phyloP scores from a whole-genome alignment of 2,329 filamentous ascomycete species.

The Fusarium udum region DNA sequence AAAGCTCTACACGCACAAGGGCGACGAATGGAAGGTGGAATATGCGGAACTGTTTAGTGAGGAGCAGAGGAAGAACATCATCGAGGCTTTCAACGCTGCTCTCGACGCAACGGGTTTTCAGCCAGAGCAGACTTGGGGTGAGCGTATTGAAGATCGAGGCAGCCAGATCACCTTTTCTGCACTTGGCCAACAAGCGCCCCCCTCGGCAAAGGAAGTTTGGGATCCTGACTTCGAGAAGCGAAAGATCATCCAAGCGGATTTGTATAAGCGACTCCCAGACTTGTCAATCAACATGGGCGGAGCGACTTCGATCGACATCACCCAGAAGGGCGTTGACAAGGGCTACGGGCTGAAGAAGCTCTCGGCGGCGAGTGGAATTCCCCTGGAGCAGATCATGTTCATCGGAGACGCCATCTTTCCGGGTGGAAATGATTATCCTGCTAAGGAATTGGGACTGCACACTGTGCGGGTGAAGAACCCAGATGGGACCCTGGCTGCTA shows the following conservation, averaged over 20 bases:
- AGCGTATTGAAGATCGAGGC: constrained; percentile 13
- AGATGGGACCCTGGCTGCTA: constrained; percentile 13
- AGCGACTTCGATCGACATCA: constrained; percentile 18
- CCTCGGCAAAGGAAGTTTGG: constrained; percentile 11
- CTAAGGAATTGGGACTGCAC: constrained; percentile 11
- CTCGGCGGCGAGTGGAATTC: constrained; percentile 2
- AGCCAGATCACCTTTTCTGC: constrained; percentile 18
- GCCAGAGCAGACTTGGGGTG: constrained; percentile 20
- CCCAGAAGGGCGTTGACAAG: constrained; percentile 17
- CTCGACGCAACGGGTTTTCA: constrained; percentile 9
- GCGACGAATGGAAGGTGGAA: constrained; percentile 8
- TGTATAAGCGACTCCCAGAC: constrained; percentile 12
- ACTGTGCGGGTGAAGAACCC: constrained; percentile 19
- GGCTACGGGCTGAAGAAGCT: constrained; percentile 17
- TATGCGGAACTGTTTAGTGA: constrained; percentile 12
- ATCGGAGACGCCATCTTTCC: constrained; percentile 20
- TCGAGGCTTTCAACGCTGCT: constrained; percentile 10
- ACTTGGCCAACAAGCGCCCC: constrained; percentile 7
- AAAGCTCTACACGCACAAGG: constrained; percentile 15
- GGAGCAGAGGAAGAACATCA: constrained; percentile 17
- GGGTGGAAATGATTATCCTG: constrained; percentile 18
- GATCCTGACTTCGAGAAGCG: constrained; percentile 18
- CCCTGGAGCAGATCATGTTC: constrained; percentile 14
- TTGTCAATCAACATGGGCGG: constrained; percentile 19
- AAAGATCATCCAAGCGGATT: constrained; percentile 10